A percentile compares a stretch with the other conserved stretches of the same genome.
Conservation (phyloP, 192 early-diverging fungal genomes). For the Backusella liffmaniae region DNA sequence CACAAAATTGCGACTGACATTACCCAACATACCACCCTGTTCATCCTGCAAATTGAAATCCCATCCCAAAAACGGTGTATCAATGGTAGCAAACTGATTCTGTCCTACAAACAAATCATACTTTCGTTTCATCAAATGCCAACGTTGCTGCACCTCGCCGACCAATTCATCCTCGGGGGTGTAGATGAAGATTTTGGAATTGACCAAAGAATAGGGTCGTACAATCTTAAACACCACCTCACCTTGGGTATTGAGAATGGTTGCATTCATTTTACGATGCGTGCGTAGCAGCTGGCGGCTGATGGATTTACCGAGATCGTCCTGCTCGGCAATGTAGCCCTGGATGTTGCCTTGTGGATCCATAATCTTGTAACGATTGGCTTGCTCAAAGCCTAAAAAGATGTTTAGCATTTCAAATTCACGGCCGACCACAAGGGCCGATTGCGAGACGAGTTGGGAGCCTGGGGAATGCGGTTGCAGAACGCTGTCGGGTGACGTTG, state of each 20-base stretch:
- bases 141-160: constrained; percentile 84
- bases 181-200: constrained; percentile 68
- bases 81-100: constrained; percentile 67
- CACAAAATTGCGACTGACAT: constrained; percentile 76
- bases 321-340: constrained; percentile 83
- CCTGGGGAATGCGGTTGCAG: not conserved
- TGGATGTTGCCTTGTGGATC: constrained; percentile 61
- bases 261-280: constrained; percentile 74
- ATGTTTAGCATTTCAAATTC: constrained; percentile 88
- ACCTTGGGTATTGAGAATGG: constrained; percentile 69
- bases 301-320: constrained; percentile 57
- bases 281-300: constrained; percentile 71
- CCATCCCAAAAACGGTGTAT: constrained; percentile 73
- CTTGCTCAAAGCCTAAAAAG: constrained; percentile 78
- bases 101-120: constrained; percentile 77
- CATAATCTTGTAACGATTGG: constrained; percentile 82
- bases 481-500: not conserved
- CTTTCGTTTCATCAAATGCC: constrained; percentile 77
- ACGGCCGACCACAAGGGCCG: constrained; percentile 64
- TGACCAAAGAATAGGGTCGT: constrained; percentile 76
- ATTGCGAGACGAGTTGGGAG: constrained; percentile 32
- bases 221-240: constrained; percentile 67
- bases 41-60: constrained; percentile 73
- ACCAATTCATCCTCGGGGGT: constrained; percentile 60
- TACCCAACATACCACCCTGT: constrained; percentile 48